Conservation (phyloP, 75 land plant genomes). For the Pinus albicaulis region DNA sequence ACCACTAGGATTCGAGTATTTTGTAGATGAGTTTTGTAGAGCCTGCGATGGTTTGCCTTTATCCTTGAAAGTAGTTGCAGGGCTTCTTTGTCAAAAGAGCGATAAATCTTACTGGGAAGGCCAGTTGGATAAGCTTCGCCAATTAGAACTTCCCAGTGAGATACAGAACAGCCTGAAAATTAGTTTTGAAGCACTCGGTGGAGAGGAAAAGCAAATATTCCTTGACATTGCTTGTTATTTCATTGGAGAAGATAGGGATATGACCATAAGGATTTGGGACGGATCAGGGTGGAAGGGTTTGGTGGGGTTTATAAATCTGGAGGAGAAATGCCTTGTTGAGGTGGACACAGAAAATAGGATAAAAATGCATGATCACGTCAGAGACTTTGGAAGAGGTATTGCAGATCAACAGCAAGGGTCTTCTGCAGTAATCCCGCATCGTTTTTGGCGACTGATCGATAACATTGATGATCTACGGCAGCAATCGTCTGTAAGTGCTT, state of each 20-base stretch:
- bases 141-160: neutral
- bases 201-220: neutral
- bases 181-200: neutral
- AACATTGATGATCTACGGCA: neutral
- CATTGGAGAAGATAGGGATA: neutral
- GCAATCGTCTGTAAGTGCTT: no score
- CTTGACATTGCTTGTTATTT: neutral
- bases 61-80: neutral
- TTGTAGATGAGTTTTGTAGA: neutral
- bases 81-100: neutral
- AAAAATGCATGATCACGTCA: neutral
- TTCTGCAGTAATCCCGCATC: neutral
- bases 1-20: neutral
- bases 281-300: neutral
- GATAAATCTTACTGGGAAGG: neutral
- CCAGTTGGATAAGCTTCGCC: neutral
- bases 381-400: neutral
- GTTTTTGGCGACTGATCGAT: neutral
- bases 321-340: neutral
- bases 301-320: neutral
- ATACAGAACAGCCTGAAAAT: neutral
- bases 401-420: neutral
- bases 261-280: neutral
- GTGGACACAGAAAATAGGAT: neutral
- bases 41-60: neutral